Percentiles rank a stretch among this genome's conserved stretches.
These are phyloP conservation scores for Pythium aristosporum DNA, from an alignment of 352 stramenopile genomes.

Conservation along the genomic window DNA sequence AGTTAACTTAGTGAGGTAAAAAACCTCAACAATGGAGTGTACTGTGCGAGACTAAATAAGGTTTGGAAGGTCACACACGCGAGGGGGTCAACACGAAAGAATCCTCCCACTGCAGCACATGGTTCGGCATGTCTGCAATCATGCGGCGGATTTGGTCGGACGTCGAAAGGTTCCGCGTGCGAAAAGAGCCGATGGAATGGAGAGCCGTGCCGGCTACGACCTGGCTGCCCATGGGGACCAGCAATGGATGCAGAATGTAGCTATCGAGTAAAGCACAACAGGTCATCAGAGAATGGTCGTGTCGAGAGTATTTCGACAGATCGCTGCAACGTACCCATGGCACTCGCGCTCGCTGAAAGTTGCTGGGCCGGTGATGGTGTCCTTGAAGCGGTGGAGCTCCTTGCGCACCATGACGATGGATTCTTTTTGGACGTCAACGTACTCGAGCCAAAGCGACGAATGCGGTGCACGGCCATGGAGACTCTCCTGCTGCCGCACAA, in stretches of 20 bases:
- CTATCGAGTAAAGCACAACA: conserved; percentile 2
- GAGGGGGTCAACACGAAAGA: conserved; percentile 18
- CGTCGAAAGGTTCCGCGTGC: conserved; percentile 1
- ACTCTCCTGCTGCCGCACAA: conserved; percentile 21
- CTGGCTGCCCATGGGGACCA: conserved; percentile 16
- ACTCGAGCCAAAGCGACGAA: conserved; percentile 25
- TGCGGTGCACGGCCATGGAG: conserved; percentile 17
- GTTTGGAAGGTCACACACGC: conserved; percentile 10
- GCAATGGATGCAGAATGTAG: conserved; percentile 22
- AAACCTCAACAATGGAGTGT: conserved; percentile 7
- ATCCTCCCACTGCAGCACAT: conserved; percentile 27
- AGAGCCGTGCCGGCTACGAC: conserved; percentile 15
- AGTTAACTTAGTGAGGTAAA: conserved; percentile 21
- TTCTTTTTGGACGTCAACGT: conserved; percentile 3
- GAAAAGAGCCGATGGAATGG: conserved; percentile 15
- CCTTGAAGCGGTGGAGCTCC: conserved; percentile 25
- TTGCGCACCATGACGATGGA: conserved; percentile 16
- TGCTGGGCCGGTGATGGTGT: neutral
- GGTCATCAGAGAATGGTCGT: neutral
- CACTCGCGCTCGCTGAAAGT: conserved; percentile 18
- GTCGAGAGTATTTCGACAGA: neutral
- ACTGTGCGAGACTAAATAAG: conserved; percentile 21
- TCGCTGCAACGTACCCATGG: conserved; percentile 15
- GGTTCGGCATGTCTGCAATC: conserved; percentile 16
- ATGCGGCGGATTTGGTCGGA: conserved; percentile 11